Percentiles rank a stretch among this genome's conserved stretches.
These are phyloP conservation scores for Stemphylium beticola DNA, from an alignment of 2,329 filamentous ascomycete genomes.

Conservation along the genomic window DNA sequence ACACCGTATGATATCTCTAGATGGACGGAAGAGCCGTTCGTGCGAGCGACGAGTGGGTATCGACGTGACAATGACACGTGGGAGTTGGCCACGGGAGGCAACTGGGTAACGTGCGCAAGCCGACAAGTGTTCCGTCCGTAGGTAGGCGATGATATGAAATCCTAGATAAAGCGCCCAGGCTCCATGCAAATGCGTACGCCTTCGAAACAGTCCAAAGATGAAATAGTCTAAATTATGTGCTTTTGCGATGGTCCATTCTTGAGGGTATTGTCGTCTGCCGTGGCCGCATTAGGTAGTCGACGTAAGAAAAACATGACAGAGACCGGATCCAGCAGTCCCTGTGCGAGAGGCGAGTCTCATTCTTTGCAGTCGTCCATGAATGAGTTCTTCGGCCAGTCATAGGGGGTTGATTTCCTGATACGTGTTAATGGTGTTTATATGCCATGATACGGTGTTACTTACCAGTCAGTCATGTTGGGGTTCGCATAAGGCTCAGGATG, in stretches of 20 bases:
- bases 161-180: slow-evolving; percentile 27
- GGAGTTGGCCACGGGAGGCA: neutral
- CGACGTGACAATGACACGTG: neutral
- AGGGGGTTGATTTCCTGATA: slow-evolving; percentile 56
- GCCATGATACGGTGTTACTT: slow-evolving; percentile 34
- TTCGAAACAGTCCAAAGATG: slow-evolving; percentile 15
- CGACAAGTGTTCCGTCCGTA: slow-evolving; percentile 5
- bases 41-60: neutral
- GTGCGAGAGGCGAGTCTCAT: slow-evolving; percentile 17
- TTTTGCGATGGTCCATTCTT: slow-evolving; percentile 32
- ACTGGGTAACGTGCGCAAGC: neutral
- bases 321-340: slow-evolving; percentile 28
- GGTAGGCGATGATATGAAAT: slow-evolving; percentile 17
- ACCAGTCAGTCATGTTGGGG: slow-evolving; percentile 69
- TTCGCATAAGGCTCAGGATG: slow-evolving; percentile 69
- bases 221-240: slow-evolving; percentile 40
- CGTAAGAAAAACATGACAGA: slow-evolving; percentile 17
- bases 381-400: slow-evolving; percentile 66
- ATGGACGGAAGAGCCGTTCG: neutral
- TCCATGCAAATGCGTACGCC: slow-evolving; percentile 34
- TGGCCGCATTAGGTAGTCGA: slow-evolving; percentile 36
- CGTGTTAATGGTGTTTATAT: slow-evolving; percentile 13
- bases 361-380: slow-evolving; percentile 63
- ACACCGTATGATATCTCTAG: slow-evolving; percentile 11
- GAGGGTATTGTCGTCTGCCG: slow-evolving; percentile 36